Percentiles rank a stretch among this genome's conserved stretches.
These are phyloP conservation scores for Bipolaris bicolor DNA, from an alignment of 2,329 filamentous ascomycete genomes.

Conservation along the genomic window DNA sequence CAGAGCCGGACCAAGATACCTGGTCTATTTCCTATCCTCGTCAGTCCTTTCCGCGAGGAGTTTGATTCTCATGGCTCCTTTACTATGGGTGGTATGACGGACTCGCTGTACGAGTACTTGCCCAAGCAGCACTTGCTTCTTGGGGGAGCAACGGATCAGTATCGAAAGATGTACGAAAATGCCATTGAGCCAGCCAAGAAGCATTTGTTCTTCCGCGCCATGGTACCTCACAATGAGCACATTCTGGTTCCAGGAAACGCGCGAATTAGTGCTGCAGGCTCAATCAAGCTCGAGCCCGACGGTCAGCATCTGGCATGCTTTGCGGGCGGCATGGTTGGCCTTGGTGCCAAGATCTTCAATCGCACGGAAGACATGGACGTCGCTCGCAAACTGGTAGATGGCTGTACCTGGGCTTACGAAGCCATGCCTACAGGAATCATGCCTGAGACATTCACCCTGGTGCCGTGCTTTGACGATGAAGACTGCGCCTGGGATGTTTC, in stretches of 20 bases:
- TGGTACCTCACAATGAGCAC: slow-evolving; percentile 69
- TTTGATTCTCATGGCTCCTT: slow-evolving; percentile 48
- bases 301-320: slow-evolving; percentile 62
- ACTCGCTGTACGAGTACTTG: slow-evolving; percentile 65
- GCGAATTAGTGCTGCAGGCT: slow-evolving; percentile 51
- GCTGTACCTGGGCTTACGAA: slow-evolving; percentile 63
- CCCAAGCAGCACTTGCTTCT: slow-evolving; percentile 74
- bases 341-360: slow-evolving; percentile 60
- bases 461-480: slow-evolving; percentile 51
- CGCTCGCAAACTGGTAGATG: slow-evolving; percentile 59
- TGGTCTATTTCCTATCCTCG: slow-evolving; percentile 46
- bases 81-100: slow-evolving; percentile 62
- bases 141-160: slow-evolving; percentile 74
- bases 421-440: slow-evolving; percentile 59
- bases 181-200: slow-evolving; percentile 72
- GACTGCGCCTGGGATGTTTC: slow-evolving; percentile 54
- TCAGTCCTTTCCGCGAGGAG: slow-evolving; percentile 40
- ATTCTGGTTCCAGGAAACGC: slow-evolving; percentile 74
- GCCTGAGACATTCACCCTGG: slow-evolving; percentile 57
- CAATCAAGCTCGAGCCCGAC: slow-evolving; percentile 51
- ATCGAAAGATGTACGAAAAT: slow-evolving; percentile 73
- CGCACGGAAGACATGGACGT: slow-evolving; percentile 57
- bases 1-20: slow-evolving; percentile 47
- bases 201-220: slow-evolving; percentile 77
- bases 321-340: slow-evolving; percentile 61